These are phyloP conservation scores for Yamadazyma atlantica DNA, from an alignment of 1,139 yeast genomes.

Conservation along the genomic window DNA sequence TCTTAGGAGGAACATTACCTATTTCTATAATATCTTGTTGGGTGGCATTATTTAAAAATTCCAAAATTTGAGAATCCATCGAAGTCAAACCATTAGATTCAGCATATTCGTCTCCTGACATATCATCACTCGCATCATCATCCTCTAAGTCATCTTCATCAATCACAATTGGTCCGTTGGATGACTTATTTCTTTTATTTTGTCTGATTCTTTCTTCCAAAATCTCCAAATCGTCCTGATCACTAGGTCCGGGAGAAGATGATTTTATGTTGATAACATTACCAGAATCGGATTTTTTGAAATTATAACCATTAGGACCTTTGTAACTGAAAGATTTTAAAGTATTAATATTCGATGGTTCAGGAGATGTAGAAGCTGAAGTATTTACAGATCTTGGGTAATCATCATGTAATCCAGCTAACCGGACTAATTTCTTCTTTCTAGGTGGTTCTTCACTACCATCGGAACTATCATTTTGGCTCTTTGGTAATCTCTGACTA, in stretches of 20 bases:
- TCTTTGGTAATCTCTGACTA: constrained; percentile 3
- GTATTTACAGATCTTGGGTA: constrained; percentile 15
- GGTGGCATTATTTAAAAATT: constrained; percentile 77
- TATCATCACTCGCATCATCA: constrained; percentile 38
- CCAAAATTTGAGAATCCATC: constrained; percentile 64
- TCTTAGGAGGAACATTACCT: constrained; percentile 66
- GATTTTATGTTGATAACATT: constrained; percentile 8
- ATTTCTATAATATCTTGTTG: constrained; percentile 77
- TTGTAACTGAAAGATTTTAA: constrained; percentile 13
- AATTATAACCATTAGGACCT: constrained; percentile 4
- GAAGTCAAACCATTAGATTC: constrained; percentile 44
- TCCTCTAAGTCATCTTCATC: constrained; percentile 33
- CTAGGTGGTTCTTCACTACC: constrained; percentile 20
- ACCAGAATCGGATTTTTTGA: constrained; percentile 13
- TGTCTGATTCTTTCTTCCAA: constrained; percentile 40
- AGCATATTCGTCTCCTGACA: constrained; percentile 39
- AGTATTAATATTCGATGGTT: constrained; percentile 5
- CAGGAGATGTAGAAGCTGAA: constrained; percentile 9
- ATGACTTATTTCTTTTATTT: constrained; percentile 26
- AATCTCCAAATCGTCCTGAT: constrained; percentile 37
- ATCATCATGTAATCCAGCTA: constrained; percentile 19
- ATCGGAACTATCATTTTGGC: constrained; percentile 1
- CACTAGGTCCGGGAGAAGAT: constrained; percentile 2
- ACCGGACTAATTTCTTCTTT: constrained; percentile 40
- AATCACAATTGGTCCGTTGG: constrained; percentile 12